Percentiles rank a stretch among this genome's conserved stretches.
phyloP scores from a whole-genome alignment of 192 early-diverging fungal genomes.

The Coemansia sp. region DNA sequence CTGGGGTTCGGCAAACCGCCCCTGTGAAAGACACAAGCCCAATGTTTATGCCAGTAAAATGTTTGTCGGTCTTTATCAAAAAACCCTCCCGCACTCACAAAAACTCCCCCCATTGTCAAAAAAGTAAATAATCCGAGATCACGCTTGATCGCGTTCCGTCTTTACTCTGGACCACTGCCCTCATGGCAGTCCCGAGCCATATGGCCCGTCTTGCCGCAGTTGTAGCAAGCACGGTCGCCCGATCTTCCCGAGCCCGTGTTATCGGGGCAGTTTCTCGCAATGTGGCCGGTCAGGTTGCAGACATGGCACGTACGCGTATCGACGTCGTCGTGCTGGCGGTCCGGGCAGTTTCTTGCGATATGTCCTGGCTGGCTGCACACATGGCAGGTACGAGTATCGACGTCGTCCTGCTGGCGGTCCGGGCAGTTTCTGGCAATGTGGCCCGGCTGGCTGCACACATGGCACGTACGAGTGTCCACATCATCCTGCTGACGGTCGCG shows the following conservation, averaged over 20 bases:
- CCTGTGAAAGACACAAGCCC: too few species aligned
- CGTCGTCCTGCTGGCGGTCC: not conserved
- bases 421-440: constrained; percentile 50
- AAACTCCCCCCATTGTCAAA: too few species aligned
- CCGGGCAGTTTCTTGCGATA: constrained; percentile 37
- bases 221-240: constrained; percentile 30
- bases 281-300: constrained; percentile 53
- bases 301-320: constrained; percentile 28
- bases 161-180: not conserved
- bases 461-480: not conserved
- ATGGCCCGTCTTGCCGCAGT: constrained; percentile 51
- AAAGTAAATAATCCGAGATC: too few species aligned
- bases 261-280: constrained; percentile 37
- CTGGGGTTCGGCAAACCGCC: too few species aligned
- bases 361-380: constrained; percentile 32
- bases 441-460: constrained; percentile 20
- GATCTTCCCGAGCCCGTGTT: not conserved
- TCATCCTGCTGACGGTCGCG: constrained; percentile 12
- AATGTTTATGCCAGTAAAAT: too few species aligned
- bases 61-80: too few species aligned
- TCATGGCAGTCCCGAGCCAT: constrained; percentile 43
- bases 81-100: too few species aligned
- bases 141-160: too few species aligned
- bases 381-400: constrained; percentile 3
- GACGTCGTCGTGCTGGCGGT: constrained; percentile 8